A percentile compares a stretch with the other conserved stretches of the same genome.
phyloP scores from a whole-genome alignment of 345 rosid genomes.

The Boechera stricta region DNA sequence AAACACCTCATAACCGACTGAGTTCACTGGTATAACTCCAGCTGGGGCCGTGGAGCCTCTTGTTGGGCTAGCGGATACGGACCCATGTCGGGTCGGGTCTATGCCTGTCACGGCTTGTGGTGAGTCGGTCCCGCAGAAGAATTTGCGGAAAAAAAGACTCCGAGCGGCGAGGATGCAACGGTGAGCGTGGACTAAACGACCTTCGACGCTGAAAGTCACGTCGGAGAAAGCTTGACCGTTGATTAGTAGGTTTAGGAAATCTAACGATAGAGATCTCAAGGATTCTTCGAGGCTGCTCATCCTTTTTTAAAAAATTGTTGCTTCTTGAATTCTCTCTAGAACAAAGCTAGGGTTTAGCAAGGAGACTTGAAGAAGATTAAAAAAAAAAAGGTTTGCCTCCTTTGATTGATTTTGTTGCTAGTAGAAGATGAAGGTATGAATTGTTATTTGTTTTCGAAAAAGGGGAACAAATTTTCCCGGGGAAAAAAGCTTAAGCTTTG shows the following conservation, averaged over 20 bases:
- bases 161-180: conserved; percentile 96
- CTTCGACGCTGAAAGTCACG: conserved; percentile 98
- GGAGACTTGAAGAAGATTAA: not conserved
- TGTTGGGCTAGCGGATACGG: conserved; percentile 41
- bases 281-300: conserved; percentile 77
- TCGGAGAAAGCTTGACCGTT: conserved; percentile 99
- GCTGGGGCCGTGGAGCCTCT: conserved; percentile 40
- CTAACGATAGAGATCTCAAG: conserved; percentile 86
- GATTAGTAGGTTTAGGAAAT: conserved; percentile 89
- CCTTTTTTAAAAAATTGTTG: not conserved
- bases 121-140: conserved; percentile 85
- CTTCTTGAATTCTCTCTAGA: conserved; percentile 7
- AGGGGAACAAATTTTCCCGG: conserved; percentile 12
- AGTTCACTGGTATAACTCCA: conserved; percentile 86
- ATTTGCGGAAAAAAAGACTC: conserved; percentile 89
- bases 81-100: conserved; percentile 54
- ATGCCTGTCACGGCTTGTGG: conserved; percentile 57
- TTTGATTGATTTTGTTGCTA: conserved; percentile 26
- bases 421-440: conserved; percentile 12
- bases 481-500: conserved; percentile 18
- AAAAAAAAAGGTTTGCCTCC: not conserved
- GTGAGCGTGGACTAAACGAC: conserved; percentile 96
- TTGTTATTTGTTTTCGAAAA: not conserved
- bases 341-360: conserved; percentile 42
- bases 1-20: conserved; percentile 98